These are phyloP conservation scores for Xylaria polymorpha DNA, from an alignment of 2,329 filamentous ascomycete genomes.

Conservation along the genomic window DNA sequence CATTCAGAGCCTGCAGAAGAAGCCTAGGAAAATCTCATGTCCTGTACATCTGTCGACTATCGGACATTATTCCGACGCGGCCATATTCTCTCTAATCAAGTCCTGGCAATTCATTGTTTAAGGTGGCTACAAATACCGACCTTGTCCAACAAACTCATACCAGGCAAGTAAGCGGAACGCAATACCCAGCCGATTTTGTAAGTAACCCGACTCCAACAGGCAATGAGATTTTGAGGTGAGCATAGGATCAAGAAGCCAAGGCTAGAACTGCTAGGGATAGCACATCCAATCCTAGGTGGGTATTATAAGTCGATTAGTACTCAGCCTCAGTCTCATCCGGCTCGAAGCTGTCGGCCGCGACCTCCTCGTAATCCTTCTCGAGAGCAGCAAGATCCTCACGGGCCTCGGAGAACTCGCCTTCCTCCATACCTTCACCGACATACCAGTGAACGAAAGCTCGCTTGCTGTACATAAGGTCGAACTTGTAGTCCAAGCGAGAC, in stretches of 20 bases:
- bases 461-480: conserved; percentile 83
- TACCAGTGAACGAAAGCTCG: conserved; percentile 83
- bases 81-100: conserved; percentile 18
- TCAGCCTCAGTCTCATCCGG: conserved; percentile 75
- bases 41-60: conserved; percentile 4
- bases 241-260: conserved; percentile 34
- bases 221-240: conserved; percentile 34
- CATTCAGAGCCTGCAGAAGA: neutral
- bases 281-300: conserved; percentile 39
- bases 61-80: conserved; percentile 7
- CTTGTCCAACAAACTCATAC: conserved; percentile 35
- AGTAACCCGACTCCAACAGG: conserved; percentile 33
- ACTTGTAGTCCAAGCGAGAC: conserved; percentile 79
- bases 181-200: conserved; percentile 25
- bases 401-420: conserved; percentile 89
- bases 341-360: conserved; percentile 77
- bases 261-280: conserved; percentile 31
- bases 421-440: conserved; percentile 92
- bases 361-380: conserved; percentile 89
- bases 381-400: conserved; percentile 86
- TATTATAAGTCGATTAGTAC: conserved; percentile 72
- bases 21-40: conserved; percentile 18
- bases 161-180: conserved; percentile 20
- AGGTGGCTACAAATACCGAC: conserved; percentile 21
- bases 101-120: conserved; percentile 8